phyloP scores from a whole-genome alignment of 768 basidiomycete species.

The Pulveroboletus ravenelii region DNA sequence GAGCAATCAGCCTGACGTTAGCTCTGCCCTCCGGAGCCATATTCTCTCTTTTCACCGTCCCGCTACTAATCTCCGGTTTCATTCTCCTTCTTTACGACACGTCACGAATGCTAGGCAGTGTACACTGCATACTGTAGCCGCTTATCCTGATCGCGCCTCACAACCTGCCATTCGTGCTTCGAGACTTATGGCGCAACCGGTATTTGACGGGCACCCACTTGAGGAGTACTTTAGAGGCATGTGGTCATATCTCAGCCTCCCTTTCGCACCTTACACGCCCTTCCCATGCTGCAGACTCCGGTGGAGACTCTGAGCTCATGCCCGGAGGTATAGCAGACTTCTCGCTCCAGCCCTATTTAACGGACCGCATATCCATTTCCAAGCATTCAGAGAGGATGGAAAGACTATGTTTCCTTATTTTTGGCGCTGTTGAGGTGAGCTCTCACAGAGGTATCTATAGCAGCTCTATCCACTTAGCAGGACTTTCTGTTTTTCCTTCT shows the following conservation, averaged over 20 bases:
- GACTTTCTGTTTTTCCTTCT: neutral
- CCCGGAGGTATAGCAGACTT: constrained; percentile 49
- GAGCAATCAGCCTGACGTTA: no score
- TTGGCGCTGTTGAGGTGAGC: constrained; percentile 36
- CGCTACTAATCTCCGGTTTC: constrained; percentile 22
- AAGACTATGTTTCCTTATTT: constrained; percentile 23
- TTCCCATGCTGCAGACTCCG: constrained; percentile 44
- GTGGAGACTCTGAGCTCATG: constrained; percentile 52
- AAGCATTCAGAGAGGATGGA: constrained; percentile 26
- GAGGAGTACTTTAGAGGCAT: constrained; percentile 67
- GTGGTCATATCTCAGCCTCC: constrained; percentile 1
- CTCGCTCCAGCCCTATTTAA: constrained; percentile 18
- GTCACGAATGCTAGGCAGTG: constrained; percentile 22
- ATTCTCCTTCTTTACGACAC: constrained; percentile 15
- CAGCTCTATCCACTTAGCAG: constrained; percentile 11
- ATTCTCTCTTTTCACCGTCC: constrained; percentile 20
- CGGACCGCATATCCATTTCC: constrained; percentile 1
- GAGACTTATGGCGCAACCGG: constrained; percentile 62
- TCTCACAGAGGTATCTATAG: constrained; percentile 7
- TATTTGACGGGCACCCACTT: constrained; percentile 75
- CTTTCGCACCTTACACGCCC: constrained; percentile 9
- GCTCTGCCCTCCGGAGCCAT: neutral
- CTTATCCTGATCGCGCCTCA: constrained; percentile 8
- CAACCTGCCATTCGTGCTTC: constrained; percentile 1
- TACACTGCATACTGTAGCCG: constrained; percentile 11